Base-by-base conservation (phyloP, 2,329 filamentous ascomycete species). In the Cercospora sp. region DNA sequence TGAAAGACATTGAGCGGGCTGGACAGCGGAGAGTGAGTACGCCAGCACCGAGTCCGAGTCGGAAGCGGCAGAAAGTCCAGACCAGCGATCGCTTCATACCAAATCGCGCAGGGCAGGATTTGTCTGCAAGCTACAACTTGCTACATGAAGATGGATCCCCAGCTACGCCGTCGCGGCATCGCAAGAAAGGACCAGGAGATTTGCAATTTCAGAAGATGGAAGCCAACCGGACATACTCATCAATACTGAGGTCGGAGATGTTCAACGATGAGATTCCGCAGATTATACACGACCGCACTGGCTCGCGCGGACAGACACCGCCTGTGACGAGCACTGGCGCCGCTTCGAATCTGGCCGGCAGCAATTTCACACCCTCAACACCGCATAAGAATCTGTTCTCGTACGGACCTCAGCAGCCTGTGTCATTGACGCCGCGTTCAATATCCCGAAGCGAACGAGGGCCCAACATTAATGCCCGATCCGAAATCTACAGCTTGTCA, bases 361-460 rank as follows among this genome's bases (percentile, higher is more conserved):
- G 86, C 30, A 85, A 88, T 66, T 85, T 95, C 67, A 97, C 94
- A 0, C 95, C 95, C 0, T 97, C 94, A 1, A 99, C 95, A 3
- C 95, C 95, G 9, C 93, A 97, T 80, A 98, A 97, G 82, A 99
- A 99, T 73, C 87, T 99, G 45, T 98, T 99, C 78, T 87, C 84
- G 71, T 86, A 90, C 61, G 90, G 89, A 21, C 91, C 91, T n/a
- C 92, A 97, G 74, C 91, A 90, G 1, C 97, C 94, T 3, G 94
- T 93, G 2, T 92, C 92, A 10, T 90, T 79, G 7, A 97, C 95
- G 2, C 94, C 94, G n/a, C 73, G 78, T 1, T 79, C 77, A 30
- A 78, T 77, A 61, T 79, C 78, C 8, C 91, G 94, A 77, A 94
- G 91, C 75, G 88, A 93, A 65, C 90, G 95, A 82, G 92, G 92